phyloP scores from a whole-genome alignment of 805 yeast species.

The Cyberlindnera euphorbiiphila region DNA sequence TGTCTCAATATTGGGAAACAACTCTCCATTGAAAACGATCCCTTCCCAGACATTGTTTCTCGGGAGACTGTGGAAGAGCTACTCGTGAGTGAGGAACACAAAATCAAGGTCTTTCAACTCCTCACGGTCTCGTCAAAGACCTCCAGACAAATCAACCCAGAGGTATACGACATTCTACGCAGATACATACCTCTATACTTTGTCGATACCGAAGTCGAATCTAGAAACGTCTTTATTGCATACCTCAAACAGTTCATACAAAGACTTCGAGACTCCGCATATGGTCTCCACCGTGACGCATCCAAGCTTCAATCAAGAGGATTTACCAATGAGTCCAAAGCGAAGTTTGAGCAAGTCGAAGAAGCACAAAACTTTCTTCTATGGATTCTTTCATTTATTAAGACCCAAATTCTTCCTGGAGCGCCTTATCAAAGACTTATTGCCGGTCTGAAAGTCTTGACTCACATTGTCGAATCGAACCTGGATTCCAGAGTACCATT shows the following conservation, averaged over 20 bases:
- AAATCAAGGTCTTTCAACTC: conserved; percentile 58
- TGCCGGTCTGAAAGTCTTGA: conserved; percentile 46
- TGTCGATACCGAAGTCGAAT: conserved; percentile 63
- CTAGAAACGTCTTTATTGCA: conserved; percentile 62
- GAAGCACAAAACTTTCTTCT: conserved; percentile 37
- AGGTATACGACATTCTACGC: conserved; percentile 41
- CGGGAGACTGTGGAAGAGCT: conserved; percentile 32
- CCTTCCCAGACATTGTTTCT: conserved; percentile 39
- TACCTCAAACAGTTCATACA: conserved; percentile 56
- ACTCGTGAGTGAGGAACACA: conserved; percentile 40
- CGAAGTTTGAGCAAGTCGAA: conserved; percentile 29
- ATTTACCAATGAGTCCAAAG: conserved; percentile 33
- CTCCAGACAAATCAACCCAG: conserved; percentile 49
- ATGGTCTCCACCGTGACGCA: conserved; percentile 51
- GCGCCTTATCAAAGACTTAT: conserved; percentile 51
- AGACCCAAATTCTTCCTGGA: conserved; percentile 47
- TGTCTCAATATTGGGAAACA: conserved; percentile 64
- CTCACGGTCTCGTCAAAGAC: conserved; percentile 58
- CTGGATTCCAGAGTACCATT: conserved; percentile 43
- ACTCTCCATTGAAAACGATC: conserved; percentile 48
- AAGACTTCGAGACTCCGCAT: conserved; percentile 66
- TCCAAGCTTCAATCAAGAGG: conserved; percentile 39
- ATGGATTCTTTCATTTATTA: conserved; percentile 36
- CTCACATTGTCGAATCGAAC: conserved; percentile 48
- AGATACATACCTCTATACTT: conserved; percentile 47